Evolutionary conservation across 2,329 filamentous ascomycete genomes (phyloP), one percentile per base, ranked within the genome.

Genomic region (Xylariomycetidae sp.): DNA sequence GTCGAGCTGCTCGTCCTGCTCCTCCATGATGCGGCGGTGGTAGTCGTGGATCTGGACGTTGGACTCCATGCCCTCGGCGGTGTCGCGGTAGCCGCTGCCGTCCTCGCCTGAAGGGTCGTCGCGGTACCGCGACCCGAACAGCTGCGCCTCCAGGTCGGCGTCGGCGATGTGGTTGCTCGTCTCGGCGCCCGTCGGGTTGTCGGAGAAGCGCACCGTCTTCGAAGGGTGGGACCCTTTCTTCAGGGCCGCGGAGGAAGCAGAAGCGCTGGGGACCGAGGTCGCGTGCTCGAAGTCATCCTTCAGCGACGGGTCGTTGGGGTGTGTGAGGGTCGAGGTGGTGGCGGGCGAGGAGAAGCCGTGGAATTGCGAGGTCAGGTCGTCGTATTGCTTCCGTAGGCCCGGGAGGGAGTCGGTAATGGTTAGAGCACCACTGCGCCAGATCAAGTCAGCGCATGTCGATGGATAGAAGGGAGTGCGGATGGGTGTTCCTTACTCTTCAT

Each of bases 1-100:
- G 57, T 96, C 90, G n/a, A 98, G 72, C 58, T 95, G 88, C 45
- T 85, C 83, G 55, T 98, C 92, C 61, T 98, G 92, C 42, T 95
- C 81, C n/a, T 74, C 72, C 23, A 98, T 68, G 17, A 95, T 79
- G 42, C 79, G 78, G 35, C 72, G 67, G 63, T 98, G 92, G 60
- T 93, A 89, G 15, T 74, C 70, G 62, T 95, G 85, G 44, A 96
- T 81, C 61, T 95, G 87, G 57, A 82, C 70, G 60, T 96, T 96
- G 55, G 74, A 71, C n/a, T n/a, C n/a, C 54, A 95, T 68, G 8
- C 63, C 57, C 5, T 61, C 61, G 10, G 79, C 71, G 44, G 83
- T 64, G 32, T 79, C 74, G 23, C 65, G 65, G 60, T 82, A 80
- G 17, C 76, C 76, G 35, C 72, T 58, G 10, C 48, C 57, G 40